Percentiles rank a stretch among this genome's conserved stretches.
These are phyloP conservation scores for Suhomyces kunorum DNA, from an alignment of 1,139 yeast genomes.

Conservation along the genomic window DNA sequence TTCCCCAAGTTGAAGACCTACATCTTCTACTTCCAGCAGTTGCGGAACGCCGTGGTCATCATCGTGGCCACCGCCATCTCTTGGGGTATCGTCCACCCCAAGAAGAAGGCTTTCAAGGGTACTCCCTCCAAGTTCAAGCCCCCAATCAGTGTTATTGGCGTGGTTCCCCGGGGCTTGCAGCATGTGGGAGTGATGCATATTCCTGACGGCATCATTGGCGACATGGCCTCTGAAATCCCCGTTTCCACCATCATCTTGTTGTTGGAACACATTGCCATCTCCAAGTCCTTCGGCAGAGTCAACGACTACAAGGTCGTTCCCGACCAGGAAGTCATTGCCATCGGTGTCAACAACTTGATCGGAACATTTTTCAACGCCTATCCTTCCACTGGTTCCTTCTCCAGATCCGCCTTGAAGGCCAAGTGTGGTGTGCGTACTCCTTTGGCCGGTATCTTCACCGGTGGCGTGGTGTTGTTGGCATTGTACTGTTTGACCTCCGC, in stretches of 20 bases:
- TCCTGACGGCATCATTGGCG: slow-evolving; percentile 60
- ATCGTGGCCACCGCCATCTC: slow-evolving; percentile 76
- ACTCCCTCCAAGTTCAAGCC: slow-evolving; percentile 34
- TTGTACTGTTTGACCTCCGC: slow-evolving; percentile 80
- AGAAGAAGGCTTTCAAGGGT: slow-evolving; percentile 41
- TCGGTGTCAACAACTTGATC: slow-evolving; percentile 85
- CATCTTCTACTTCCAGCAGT: slow-evolving; percentile 71
- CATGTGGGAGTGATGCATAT: slow-evolving; percentile 73
- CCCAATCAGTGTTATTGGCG: slow-evolving; percentile 67
- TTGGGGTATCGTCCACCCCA: slow-evolving; percentile 52
- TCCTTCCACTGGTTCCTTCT: slow-evolving; percentile 95
- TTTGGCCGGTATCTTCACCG: slow-evolving; percentile 87
- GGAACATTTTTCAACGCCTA: slow-evolving; percentile 93
- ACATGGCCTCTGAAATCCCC: slow-evolving; percentile 77
- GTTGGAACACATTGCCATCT: slow-evolving; percentile 89
- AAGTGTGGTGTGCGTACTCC: slow-evolving; percentile 97
- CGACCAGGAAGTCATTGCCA: slow-evolving; percentile 91
- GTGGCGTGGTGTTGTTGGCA: slow-evolving; percentile 83
- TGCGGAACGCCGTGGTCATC: slow-evolving; percentile 80
- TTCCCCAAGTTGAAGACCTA: slow-evolving; percentile 58
- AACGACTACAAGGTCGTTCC: slow-evolving; percentile 90
- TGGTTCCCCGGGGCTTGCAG: slow-evolving; percentile 78
- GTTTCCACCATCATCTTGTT: slow-evolving; percentile 80
- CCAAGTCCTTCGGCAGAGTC: slow-evolving; percentile 90
- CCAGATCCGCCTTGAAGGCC: slow-evolving; percentile 90